Evolutionary conservation across 306 rosid genomes (phyloP), one percentile per base, ranked within the genome.

Genomic region (Sicyos baderoa): DNA sequence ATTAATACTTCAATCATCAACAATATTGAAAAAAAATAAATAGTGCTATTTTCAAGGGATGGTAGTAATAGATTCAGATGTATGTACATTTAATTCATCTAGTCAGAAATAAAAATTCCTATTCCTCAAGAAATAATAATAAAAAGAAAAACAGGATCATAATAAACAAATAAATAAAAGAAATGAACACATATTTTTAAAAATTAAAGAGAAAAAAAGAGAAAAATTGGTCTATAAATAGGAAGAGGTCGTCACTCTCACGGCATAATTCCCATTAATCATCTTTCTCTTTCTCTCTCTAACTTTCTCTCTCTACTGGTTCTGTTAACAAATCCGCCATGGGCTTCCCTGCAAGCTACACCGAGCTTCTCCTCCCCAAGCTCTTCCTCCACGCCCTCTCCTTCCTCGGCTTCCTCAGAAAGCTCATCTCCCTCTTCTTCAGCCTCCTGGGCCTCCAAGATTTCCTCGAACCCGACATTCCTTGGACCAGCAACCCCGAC

Each of bases 321-420:
- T 54, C 37, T 54, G 35, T 29, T 7, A 16, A 16, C 47, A 29
- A 0, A 29, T 4, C 19, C 21, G 7, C 7, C 25, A 89, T 91
- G 97, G 97, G 96, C 6, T 91, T 91, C 21, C 96, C 94, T 2
- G 87, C 84, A 25, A 95, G 84, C 0, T 90, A 86, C 73, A 48
- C 96, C 3, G 89, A 91, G 58, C 72, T 87, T 2, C 29, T 86
- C 45, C 48, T 89, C 7, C 97, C 97, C 2, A 90, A 82, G 61
- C 73, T 86, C 45, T 80, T 90, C 58, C 45, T 93, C 29, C 86
- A 88, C 9, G 5, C 81, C 0, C 86, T 93, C 54, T 81, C 80
- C 3, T 0, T 82, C 17, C 81, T 93, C 54, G 85, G 86, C 37
- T 73, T 86, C 72, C 75, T 93, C 53, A 59, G 90, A 42, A 86